Conservation (phyloP, 768 basidiomycete species). For the Clavaria fumosa region DNA sequence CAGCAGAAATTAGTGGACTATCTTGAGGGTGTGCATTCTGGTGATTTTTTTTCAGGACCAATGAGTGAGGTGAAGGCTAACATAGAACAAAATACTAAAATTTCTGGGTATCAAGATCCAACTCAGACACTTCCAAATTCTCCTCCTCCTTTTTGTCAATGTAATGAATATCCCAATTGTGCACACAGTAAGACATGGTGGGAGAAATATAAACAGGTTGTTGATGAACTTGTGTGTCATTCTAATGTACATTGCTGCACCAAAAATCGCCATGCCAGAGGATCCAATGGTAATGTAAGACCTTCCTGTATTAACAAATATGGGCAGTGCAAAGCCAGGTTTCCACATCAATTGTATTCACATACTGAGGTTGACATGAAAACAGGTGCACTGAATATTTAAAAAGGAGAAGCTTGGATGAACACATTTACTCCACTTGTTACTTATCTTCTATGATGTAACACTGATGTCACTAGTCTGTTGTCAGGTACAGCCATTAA, state of each 20-base stretch:
- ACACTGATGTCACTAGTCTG: conserved; percentile 20
- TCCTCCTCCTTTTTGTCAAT: conserved; percentile 11
- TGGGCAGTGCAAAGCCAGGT: too few species aligned
- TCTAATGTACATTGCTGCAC: conserved; percentile 19
- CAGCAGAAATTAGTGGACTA: conserved; percentile 12
- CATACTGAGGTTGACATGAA: too few species aligned
- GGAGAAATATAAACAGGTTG: conserved; percentile 8
- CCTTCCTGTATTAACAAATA: too few species aligned
- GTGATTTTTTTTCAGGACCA: conserved; percentile 18
- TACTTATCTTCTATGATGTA: too few species aligned
- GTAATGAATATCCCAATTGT: conserved; percentile 7
- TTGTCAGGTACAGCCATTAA: conserved; percentile 24
- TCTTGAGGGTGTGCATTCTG: conserved; percentile 14
- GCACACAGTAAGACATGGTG: conserved; percentile 10
- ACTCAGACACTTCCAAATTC: conserved; percentile 13
- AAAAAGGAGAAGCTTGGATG: conserved; percentile 19
- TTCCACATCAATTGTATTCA: too few species aligned
- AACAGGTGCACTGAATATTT: too few species aligned
- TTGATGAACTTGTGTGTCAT: conserved; percentile 16
- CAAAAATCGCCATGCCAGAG: conserved; percentile 10
- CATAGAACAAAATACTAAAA: conserved; percentile 3
- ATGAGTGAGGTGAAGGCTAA: conserved; percentile 12
- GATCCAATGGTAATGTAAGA: conserved; percentile 13
- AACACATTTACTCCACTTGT: conserved; percentile 19
- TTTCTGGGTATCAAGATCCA: conserved; percentile 11